Evolutionary conservation across 2,329 filamentous ascomycete genomes (phyloP).

Genomic region (Cladosporium sphaerospermum): DNA sequence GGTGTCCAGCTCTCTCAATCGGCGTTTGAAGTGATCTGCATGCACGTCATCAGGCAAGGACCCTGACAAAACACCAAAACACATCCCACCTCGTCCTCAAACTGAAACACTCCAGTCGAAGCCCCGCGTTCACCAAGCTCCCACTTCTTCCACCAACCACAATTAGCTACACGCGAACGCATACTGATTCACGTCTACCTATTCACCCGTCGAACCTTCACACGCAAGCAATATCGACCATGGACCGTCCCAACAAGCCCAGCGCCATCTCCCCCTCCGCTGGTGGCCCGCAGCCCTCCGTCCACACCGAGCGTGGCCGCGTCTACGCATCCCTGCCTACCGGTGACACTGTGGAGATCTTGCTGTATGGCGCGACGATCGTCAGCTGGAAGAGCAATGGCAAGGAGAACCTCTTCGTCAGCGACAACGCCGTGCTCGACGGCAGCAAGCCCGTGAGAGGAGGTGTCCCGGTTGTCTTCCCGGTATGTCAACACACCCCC

Average conservation of each 20-base stretch:
- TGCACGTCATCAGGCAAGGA: not conserved
- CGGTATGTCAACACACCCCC: constrained; percentile 51
- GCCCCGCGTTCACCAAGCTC: constrained; percentile 5
- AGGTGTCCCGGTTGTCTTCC: constrained; percentile 88
- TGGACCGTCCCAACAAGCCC: constrained; percentile 81
- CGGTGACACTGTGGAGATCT: constrained; percentile 76
- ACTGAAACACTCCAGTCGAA: constrained; percentile 3
- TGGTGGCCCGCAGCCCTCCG: constrained; percentile 61
- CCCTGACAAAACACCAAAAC: constrained; percentile 10
- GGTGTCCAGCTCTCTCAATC: not conserved
- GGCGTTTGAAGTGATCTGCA: constrained; percentile 7
- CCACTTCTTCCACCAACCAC: constrained; percentile 10
- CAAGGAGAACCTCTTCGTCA: constrained; percentile 80
- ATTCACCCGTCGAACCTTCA: not conserved
- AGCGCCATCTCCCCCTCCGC: constrained; percentile 65
- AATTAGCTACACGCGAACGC: not conserved
- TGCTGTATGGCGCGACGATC: constrained; percentile 89
- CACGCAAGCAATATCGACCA: constrained; percentile 25
- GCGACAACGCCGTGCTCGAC: constrained; percentile 70
- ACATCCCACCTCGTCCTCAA: constrained; percentile 7
- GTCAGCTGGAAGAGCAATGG: constrained; percentile 83
- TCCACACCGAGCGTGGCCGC: constrained; percentile 64
- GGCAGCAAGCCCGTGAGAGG: constrained; percentile 85
- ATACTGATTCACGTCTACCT: not conserved
- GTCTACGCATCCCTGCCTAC: constrained; percentile 77